Conservation (phyloP, 371 early-diverging fungal genomes). For the Nematocida sp. region DNA sequence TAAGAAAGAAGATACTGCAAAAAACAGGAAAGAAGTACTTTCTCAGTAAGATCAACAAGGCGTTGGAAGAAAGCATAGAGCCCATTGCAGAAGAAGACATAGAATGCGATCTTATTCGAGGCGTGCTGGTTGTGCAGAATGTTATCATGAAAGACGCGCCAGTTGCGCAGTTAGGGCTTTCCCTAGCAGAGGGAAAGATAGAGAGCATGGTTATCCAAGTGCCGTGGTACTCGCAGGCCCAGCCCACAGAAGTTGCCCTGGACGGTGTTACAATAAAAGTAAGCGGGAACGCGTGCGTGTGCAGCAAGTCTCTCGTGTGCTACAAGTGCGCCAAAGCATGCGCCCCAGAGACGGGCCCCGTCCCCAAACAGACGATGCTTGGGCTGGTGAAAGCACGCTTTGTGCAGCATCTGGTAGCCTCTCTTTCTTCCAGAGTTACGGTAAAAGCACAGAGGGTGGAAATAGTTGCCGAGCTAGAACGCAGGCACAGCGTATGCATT, state of each 20-base stretch:
- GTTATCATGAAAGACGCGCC: background rate
- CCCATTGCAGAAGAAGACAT: background rate
- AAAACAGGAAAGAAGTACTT: background rate
- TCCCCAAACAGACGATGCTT: too few relatives aligned
- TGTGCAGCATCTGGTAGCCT: too few relatives aligned
- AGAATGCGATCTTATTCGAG: conserved; percentile 2
- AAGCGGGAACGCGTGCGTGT: background rate
- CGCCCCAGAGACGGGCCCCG: too few relatives aligned
- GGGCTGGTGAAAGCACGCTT: too few relatives aligned
- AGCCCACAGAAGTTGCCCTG: background rate
- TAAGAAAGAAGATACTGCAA: background rate
- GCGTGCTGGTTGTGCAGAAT: conserved; percentile 13
- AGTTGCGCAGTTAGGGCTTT: background rate
- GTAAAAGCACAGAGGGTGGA: too few relatives aligned
- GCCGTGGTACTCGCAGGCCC: background rate
- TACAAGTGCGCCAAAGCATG: too few relatives aligned
- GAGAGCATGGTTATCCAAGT: background rate
- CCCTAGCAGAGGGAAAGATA: background rate
- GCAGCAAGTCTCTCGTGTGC: too few relatives aligned
- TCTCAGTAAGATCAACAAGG: background rate
- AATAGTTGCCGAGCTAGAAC: too few relatives aligned
- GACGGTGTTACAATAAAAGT: background rate
- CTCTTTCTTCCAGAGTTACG: too few relatives aligned
- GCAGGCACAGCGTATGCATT: too few relatives aligned
- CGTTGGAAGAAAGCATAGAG: background rate